Evolutionary conservation across 768 basidiomycete species (phyloP).

Genomic region (Mycena albidolilacea): DNA sequence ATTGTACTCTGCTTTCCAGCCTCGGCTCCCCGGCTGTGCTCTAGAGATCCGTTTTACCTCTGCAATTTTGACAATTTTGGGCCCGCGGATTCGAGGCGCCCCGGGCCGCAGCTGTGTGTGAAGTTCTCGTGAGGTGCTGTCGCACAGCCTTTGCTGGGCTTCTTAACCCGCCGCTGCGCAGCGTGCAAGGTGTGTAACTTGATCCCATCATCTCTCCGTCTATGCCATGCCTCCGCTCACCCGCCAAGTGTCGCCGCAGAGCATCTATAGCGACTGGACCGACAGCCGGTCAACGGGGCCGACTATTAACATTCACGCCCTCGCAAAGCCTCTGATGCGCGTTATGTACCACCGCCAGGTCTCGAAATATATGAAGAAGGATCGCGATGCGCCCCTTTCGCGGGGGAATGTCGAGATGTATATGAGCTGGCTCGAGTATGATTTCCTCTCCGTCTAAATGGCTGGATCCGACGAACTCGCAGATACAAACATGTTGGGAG

Average conservation of each 20-base stretch:
- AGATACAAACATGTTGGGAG: background rate
- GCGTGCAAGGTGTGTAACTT: too few species aligned
- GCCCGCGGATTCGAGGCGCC: too few species aligned
- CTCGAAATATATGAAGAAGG: background rate
- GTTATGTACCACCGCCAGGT: background rate
- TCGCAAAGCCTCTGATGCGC: conserved; percentile 2
- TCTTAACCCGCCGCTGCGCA: too few species aligned
- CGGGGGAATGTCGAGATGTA: background rate
- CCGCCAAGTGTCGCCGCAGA: background rate
- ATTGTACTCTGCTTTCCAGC: too few species aligned
- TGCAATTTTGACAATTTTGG: too few species aligned
- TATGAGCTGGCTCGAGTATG: background rate
- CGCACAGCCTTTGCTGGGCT: too few species aligned
- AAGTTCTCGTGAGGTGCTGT: too few species aligned
- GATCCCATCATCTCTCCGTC: too few species aligned
- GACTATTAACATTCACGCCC: background rate
- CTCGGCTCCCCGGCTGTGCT: too few species aligned
- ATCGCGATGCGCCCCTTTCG: background rate
- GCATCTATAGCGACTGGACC: background rate
- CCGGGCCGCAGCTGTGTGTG: too few species aligned
- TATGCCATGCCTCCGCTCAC: background rate
- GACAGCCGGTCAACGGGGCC: background rate
- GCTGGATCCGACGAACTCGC: background rate
- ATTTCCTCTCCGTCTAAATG: background rate
- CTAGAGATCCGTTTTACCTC: too few species aligned